Base-by-base conservation (phyloP, 192 early-diverging fungal genomes). In the Kappamyces sp. region DNA sequence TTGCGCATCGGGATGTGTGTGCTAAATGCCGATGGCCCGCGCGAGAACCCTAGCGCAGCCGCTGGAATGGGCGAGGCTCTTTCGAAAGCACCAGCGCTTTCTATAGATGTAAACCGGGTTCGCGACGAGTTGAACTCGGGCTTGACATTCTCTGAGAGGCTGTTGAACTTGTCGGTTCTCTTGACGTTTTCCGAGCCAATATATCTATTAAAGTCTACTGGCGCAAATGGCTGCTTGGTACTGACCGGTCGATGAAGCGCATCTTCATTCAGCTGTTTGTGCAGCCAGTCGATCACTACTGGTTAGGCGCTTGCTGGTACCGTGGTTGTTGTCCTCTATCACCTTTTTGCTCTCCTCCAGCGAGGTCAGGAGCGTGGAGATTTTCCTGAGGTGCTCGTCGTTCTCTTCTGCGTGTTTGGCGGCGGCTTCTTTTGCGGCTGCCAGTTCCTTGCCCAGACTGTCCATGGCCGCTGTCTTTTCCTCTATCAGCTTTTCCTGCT, bases 211-310 rank as follows among this genome's bases (percentile, higher is more conserved):
- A 45, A 45, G 22, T 45, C 43, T n/a, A 22, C 22, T n/a, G 43
- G 12, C 12, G 22, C 22, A 22, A 22, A 22, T 22, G 22, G 22
- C 22, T 22, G 22, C 22, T 22, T 22, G 22, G 22, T 22, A 22
- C 22, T 22, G 22, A 22, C 40, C 39, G 78, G 78, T 32, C 73
- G 65, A 43, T 51, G 49, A 3, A 80, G 60, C 7, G 78, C 74
- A 40, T 81, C 74, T 52, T 81, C 79, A 59, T 81, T 81, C 45
- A 81, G 48, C 66, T 80, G 80, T 59, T 82, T 82, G 59, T 82
- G 80, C 12, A 82, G 72, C 74, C 75, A 82, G 58, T 80, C 77
- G 49, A 82, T 82, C n/a, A 82, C 80, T 81, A 49, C 1, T 7
- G 22, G 22, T 22, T 22, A 22, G 22, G 14, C 42, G 45, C 40